phyloP scores from a whole-genome alignment of 768 basidiomycete species.

The Naganishia onofrii region DNA sequence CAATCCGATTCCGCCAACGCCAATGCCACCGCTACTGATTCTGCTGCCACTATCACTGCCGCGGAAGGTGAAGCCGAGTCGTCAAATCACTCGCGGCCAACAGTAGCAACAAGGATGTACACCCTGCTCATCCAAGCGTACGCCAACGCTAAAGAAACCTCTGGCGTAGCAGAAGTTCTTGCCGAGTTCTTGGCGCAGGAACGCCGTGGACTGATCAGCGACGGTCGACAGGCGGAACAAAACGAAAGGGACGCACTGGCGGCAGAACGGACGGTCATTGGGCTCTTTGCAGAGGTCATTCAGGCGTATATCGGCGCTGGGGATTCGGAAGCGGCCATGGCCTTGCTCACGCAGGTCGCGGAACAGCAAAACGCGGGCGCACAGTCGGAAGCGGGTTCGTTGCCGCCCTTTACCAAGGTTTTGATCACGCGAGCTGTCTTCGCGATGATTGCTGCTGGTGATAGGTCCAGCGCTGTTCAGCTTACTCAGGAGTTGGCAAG shows the following conservation, averaged over 20 bases:
- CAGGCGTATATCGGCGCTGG: constrained; percentile 67
- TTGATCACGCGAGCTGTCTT: not conserved
- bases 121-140: constrained; percentile 63
- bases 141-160: constrained; percentile 58
- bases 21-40: no score
- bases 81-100: not conserved
- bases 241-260: constrained; percentile 17
- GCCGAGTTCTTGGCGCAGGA: constrained; percentile 56
- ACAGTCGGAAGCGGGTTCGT: not conserved
- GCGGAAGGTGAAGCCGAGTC: no score
- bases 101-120: constrained; percentile 50
- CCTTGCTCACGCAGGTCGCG: constrained; percentile 69
- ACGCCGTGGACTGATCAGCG: constrained; percentile 19
- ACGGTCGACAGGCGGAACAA: constrained; percentile 3
- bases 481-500: not conserved
- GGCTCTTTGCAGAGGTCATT: constrained; percentile 74
- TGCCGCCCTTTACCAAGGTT: not conserved
- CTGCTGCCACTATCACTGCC: no score
- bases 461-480: not conserved
- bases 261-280: constrained; percentile 52
- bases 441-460: not conserved
- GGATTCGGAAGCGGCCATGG: constrained; percentile 64
- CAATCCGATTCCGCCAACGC: not conserved
- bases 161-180: constrained; percentile 64
- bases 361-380: constrained; percentile 41